A percentile compares a stretch with the other conserved stretches of the same genome.
Conservation (phyloP, 768 basidiomycete species). For the Russula foetens region DNA sequence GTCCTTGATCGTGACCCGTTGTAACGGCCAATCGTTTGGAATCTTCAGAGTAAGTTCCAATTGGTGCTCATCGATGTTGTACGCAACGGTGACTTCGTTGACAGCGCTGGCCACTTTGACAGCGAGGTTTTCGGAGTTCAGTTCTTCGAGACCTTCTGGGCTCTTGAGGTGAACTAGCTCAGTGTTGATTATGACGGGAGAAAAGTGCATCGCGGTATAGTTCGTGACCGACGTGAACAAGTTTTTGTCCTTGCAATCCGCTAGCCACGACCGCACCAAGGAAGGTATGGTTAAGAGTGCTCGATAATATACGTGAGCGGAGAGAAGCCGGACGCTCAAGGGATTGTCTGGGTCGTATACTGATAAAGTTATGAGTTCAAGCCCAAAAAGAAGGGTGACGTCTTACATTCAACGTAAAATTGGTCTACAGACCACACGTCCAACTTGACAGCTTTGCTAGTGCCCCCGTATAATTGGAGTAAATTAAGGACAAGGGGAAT, state of each 20-base stretch:
- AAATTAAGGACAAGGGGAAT: conserved; percentile 65
- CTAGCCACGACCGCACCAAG: conserved; percentile 77
- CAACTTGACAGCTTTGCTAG: conserved; percentile 66
- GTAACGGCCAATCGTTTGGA: conserved; percentile 86
- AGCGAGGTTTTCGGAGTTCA: conserved; percentile 68
- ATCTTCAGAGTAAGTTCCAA: conserved; percentile 84
- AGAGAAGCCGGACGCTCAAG: conserved; percentile 54
- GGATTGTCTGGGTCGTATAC: conserved; percentile 49
- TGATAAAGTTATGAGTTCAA: conserved; percentile 25
- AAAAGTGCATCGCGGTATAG: conserved; percentile 81
- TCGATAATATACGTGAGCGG: conserved; percentile 86
- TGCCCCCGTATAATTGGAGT: conserved; percentile 58
- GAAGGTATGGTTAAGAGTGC: conserved; percentile 78
- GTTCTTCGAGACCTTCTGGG: conserved; percentile 42
- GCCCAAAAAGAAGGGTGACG: background rate
- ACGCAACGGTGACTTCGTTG: conserved; percentile 78
- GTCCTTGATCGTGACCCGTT: conserved; percentile 81
- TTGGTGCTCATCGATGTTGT: conserved; percentile 86
- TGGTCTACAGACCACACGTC: conserved; percentile 81
- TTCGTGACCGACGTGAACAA: conserved; percentile 65
- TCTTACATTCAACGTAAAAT: conserved; percentile 65
- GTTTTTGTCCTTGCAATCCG: conserved; percentile 84
- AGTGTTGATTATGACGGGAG: conserved; percentile 75
- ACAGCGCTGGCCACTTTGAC: conserved; percentile 67
- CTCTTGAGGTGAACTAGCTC: conserved; percentile 72